Evolutionary conservation across 306 rosid genomes (phyloP).

Genomic region (Sindora glabra): DNA sequence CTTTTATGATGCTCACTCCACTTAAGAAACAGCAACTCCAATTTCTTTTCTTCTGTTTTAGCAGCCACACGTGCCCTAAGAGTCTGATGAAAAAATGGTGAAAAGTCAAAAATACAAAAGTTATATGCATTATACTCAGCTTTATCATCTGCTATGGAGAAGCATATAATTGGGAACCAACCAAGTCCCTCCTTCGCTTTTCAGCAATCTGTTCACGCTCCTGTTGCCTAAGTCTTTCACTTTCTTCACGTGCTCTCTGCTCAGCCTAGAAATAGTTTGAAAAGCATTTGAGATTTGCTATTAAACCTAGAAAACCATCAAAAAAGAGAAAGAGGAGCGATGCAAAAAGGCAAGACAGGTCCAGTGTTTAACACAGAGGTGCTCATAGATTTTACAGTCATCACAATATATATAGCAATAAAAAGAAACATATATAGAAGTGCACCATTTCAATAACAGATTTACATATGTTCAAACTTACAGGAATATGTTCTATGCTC

Average conservation of each 20-base stretch:
- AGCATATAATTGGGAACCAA: slow-evolving; percentile 20
- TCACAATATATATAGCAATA: neutral
- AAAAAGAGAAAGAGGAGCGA: too few species aligned
- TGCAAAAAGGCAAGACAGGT: neutral
- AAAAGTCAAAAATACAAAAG: neutral
- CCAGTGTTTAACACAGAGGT: neutral
- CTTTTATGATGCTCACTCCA: slow-evolving; percentile 94
- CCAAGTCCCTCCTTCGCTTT: slow-evolving; percentile 91
- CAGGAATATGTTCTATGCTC: too few species aligned
- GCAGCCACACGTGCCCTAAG: slow-evolving; percentile 96
- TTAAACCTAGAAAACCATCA: neutral
- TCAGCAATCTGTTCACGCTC: slow-evolving; percentile 90
- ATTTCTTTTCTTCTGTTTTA: slow-evolving; percentile 92
- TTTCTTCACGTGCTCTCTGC: slow-evolving; percentile 97
- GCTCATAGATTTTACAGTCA: neutral
- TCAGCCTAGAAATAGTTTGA: slow-evolving; percentile 74
- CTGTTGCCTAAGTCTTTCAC: slow-evolving; percentile 82
- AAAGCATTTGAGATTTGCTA: slow-evolving; percentile 7
- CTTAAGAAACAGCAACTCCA: slow-evolving; percentile 92
- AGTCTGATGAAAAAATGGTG: slow-evolving; percentile 50
- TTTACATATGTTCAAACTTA: too few species aligned
- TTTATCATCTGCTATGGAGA: neutral
- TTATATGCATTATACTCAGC: neutral
- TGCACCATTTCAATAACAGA: neutral
- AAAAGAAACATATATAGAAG: neutral